Evolutionary conservation across 2,329 filamentous ascomycete genomes (phyloP).

Genomic region (Xylariaceae sp.): DNA sequence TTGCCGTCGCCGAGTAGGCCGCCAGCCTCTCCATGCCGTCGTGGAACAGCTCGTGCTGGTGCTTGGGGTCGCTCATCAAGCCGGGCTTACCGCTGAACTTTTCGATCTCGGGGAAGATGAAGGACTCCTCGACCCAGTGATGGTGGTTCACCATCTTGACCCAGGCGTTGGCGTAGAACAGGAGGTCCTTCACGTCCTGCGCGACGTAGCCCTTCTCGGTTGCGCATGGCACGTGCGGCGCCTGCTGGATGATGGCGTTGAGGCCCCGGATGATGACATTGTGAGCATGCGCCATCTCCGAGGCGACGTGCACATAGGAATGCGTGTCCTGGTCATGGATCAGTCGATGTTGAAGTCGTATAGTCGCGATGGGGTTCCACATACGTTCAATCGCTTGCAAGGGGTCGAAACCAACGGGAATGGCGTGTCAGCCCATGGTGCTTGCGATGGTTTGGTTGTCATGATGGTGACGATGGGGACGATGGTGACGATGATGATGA

Average conservation of each 20-base stretch:
- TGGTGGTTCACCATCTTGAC: slow-evolving; percentile 31
- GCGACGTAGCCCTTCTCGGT: slow-evolving; percentile 6
- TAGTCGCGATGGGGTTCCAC: no score
- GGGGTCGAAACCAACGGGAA: no score
- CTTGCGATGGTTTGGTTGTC: no score
- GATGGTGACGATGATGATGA: no score
- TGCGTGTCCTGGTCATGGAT: no score
- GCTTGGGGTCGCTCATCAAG: slow-evolving; percentile 28
- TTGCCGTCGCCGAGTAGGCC: slow-evolving; percentile 20
- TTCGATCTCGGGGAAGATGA: slow-evolving; percentile 31
- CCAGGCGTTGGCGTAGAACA: slow-evolving; percentile 28
- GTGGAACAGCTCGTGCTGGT: slow-evolving; percentile 31
- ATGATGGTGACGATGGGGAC: no score
- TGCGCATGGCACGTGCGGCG: slow-evolving; percentile 14
- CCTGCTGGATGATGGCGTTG: slow-evolving; percentile 30
- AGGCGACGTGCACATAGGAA: slow-evolving; percentile 3
- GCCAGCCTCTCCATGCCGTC: slow-evolving; percentile 21
- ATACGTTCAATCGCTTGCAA: no score
- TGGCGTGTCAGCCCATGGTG: no score
- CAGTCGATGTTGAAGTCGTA: no score
- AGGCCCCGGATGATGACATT: slow-evolving; percentile 25
- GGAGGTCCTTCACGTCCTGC: slow-evolving; percentile 22
- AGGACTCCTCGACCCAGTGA: slow-evolving; percentile 28
- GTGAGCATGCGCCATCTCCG: slow-evolving; percentile 20
- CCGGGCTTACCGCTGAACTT: slow-evolving; percentile 23